Percentiles rank a stretch among this genome's conserved stretches.
phyloP scores from a whole-genome alignment of 2,329 filamentous ascomycete species.

The Eurotiales sp. region DNA sequence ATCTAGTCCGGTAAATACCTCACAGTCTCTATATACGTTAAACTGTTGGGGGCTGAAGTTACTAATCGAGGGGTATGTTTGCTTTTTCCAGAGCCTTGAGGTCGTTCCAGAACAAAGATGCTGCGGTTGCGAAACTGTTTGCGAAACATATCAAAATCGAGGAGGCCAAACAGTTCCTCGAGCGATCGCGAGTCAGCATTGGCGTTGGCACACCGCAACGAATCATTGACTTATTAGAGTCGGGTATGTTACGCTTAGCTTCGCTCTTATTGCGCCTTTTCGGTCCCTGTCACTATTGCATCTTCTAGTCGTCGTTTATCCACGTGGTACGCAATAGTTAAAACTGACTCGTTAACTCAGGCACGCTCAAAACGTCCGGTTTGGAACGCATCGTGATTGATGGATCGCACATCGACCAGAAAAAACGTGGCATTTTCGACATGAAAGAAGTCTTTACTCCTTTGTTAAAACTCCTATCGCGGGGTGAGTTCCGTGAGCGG shows the following conservation, averaged over 20 bases:
- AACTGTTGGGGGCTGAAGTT: too few relatives aligned
- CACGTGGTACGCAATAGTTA: background rate
- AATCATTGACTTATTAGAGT: slow-evolving; percentile 75
- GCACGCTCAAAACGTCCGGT: slow-evolving; percentile 65
- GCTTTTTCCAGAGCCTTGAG: slow-evolving; percentile 58
- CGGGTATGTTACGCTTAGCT: slow-evolving; percentile 50
- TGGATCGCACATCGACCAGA: slow-evolving; percentile 88
- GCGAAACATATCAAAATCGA: slow-evolving; percentile 97
- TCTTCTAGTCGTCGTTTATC: background rate
- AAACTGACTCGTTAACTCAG: slow-evolving; percentile 33
- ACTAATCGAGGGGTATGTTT: background rate
- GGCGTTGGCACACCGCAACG: slow-evolving; percentile 86
- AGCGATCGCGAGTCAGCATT: slow-evolving; percentile 68
- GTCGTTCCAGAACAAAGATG: slow-evolving; percentile 74
- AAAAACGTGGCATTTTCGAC: slow-evolving; percentile 89
- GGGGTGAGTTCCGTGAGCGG: slow-evolving; percentile 65
- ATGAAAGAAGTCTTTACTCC: slow-evolving; percentile 91
- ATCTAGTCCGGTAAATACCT: slow-evolving; percentile 65
- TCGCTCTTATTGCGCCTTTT: background rate
- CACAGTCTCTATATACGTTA: too few relatives aligned
- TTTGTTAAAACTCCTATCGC: slow-evolving; percentile 68
- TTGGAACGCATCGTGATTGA: slow-evolving; percentile 82
- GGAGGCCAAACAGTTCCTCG: slow-evolving; percentile 75
- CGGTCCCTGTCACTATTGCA: background rate
- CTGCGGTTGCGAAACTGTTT: slow-evolving; percentile 83